Percentiles rank a stretch among this genome's conserved stretches.
Evolutionary conservation across 805 yeast species (phyloP).

Genomic region (Osmozyma mogii): DNA sequence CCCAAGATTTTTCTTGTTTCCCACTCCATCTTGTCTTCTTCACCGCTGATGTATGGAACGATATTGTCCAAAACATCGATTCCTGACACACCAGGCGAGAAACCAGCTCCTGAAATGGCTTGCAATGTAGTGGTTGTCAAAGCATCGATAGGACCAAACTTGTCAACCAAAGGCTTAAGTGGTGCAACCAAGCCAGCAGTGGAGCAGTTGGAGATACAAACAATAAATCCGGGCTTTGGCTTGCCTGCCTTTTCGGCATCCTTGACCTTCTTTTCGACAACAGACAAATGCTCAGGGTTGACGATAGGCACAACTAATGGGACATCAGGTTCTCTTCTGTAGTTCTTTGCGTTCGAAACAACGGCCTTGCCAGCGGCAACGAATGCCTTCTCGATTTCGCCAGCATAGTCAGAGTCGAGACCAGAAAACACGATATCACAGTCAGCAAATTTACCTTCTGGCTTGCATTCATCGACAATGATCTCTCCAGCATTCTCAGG

Average conservation of each 20-base stretch:
- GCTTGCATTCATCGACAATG: conserved; percentile 69
- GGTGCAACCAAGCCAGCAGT: conserved; percentile 98
- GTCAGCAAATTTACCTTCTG: conserved; percentile 63
- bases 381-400: conserved; percentile 81
- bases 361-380: conserved; percentile 75
- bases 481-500: conserved; percentile 62
- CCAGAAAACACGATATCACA: conserved; percentile 96
- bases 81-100: conserved; percentile 94
- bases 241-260: conserved; percentile 49
- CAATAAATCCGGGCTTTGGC: conserved; percentile 68
- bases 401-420: conserved; percentile 87
- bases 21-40: conserved; percentile 98
- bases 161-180: conserved; percentile 83
- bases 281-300: conserved; percentile 81
- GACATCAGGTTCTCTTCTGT: conserved; percentile 78
- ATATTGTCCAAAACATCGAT: conserved; percentile 92
- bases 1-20: conserved; percentile 95
- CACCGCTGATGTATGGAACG: conserved; percentile 92
- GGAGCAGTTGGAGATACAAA: conserved; percentile 96
- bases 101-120: conserved; percentile 98
- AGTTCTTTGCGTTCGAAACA: conserved; percentile 93
- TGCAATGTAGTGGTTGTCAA: conserved; percentile 89
- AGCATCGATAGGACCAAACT: conserved; percentile 83
- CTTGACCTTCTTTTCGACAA: conserved; percentile 52
- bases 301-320: conserved; percentile 95